Evolutionary conservation across 192 early-diverging fungal genomes (phyloP), one percentile per base, ranked within the genome.

Genomic region (Lobosporangium transversale): DNA sequence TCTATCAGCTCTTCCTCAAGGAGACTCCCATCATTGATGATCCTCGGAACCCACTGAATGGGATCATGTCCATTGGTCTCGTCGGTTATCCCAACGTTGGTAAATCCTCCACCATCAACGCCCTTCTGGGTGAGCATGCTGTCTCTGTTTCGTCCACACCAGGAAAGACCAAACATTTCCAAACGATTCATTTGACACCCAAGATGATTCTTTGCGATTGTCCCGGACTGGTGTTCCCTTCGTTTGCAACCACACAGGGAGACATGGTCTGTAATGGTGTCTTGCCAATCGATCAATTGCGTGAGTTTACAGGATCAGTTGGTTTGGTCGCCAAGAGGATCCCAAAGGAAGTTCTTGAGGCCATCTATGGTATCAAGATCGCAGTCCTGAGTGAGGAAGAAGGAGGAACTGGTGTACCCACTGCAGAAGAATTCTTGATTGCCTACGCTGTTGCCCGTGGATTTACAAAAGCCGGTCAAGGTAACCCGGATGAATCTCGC

Each of bases 11-110:
- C 53, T 80, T 89, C 53, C 53, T 86, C 36, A 55, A 79, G 30
- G 79, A 85, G 50, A 81, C 80, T 15, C 81, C 79, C 6, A 60
- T 76, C 14, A 65, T 83, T 55, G 49, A 85, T 67, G 83, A 78
- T 33, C 67, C 73, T 51, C 56, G 81, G 56, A 53, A 68, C 57
- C 42, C 70, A 32, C 62, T 60, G 70, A 66, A 92, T 89, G 76
- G 81, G 26, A 76, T 76, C 59, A 76, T 91, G 54, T 92, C 89
- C 35, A 96, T 99, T 74, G 98, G 98, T 66, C 86, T 99, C 54
- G 95, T 98, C 49, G 98, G 98, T 32, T 99, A 99, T 80, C 98
- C 98, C 53, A 99, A 99, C 85, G 98, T 99, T 49, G 98, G 98
- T 80, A 99, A 99, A 83, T 96, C 94, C 27, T 97, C 94, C 49